These are phyloP conservation scores for Penicillium sp. DNA, from an alignment of 2,329 filamentous ascomycete genomes.

Conservation along the genomic window DNA sequence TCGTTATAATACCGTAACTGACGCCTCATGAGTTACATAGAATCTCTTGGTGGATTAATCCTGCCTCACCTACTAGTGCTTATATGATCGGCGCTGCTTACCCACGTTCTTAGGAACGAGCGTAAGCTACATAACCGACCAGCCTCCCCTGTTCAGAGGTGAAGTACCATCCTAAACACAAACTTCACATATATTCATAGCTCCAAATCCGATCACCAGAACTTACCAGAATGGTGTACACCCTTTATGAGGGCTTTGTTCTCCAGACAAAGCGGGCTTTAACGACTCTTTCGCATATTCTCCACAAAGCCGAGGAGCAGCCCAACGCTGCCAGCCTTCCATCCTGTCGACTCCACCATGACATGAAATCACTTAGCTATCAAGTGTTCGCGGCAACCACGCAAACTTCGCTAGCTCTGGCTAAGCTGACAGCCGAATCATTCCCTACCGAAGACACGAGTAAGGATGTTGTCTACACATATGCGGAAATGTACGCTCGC, in stretches of 20 bases:
- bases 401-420: slow-evolving; percentile 3
- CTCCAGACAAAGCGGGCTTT: slow-evolving; percentile 9
- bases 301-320: slow-evolving; percentile 6
- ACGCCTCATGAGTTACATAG: too few relatives aligned
- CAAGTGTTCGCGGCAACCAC: slow-evolving; percentile 7
- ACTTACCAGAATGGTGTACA: slow-evolving; percentile 5
- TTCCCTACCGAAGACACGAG: background rate
- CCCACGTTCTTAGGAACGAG: too few relatives aligned
- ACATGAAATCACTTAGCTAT: slow-evolving; percentile 10
- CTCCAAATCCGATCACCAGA: too few relatives aligned
- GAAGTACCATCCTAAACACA: too few relatives aligned
- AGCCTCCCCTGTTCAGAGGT: too few relatives aligned
- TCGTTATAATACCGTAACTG: too few relatives aligned
- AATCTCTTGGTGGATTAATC: too few relatives aligned
- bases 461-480: slow-evolving; percentile 5
- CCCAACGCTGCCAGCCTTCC: slow-evolving; percentile 8
- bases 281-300: slow-evolving; percentile 2
- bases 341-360: slow-evolving; percentile 1
- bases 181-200: too few relatives aligned
- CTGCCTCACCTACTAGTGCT: too few relatives aligned
- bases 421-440: background rate
- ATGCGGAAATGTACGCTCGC: slow-evolving; percentile 6
- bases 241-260: slow-evolving; percentile 11
- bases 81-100: too few relatives aligned
- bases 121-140: too few relatives aligned